phyloP scores from a whole-genome alignment of 208 protist species.

The Leishmania lainsoni region DNA sequence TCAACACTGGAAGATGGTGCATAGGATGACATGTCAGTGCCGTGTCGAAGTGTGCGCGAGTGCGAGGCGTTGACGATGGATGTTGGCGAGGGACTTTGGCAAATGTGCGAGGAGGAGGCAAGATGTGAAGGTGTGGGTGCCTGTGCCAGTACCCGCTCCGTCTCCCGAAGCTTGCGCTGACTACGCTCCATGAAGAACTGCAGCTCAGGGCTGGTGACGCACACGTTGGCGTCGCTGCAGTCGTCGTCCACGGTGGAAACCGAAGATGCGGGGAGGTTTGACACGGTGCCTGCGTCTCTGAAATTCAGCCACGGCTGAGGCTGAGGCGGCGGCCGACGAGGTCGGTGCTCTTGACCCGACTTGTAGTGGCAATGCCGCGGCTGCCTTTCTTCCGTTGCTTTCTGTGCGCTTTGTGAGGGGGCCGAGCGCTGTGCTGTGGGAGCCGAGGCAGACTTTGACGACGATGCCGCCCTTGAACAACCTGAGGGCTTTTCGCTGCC shows the following conservation, averaged over 20 bases:
- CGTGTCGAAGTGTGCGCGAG: not conserved
- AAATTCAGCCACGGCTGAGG: not conserved
- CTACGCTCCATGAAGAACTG: slow-evolving; percentile 70
- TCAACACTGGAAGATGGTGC: not conserved
- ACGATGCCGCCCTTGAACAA: not conserved
- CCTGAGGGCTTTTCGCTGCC: not conserved
- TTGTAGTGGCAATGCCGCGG: not conserved
- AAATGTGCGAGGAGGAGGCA: not conserved
- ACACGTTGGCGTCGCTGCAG: slow-evolving; percentile 18
- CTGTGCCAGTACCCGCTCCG: slow-evolving; percentile 52
- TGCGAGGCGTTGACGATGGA: not conserved
- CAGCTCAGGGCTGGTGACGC: slow-evolving; percentile 58
- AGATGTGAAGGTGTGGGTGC: not conserved
- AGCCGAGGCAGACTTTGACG: not conserved
- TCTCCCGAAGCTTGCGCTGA: slow-evolving; percentile 67
- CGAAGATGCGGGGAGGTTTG: not conserved
- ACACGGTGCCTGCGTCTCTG: not conserved
- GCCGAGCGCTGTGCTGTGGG: not conserved
- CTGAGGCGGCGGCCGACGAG: slow-evolving; percentile 2
- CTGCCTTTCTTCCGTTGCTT: not conserved
- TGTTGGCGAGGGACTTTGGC: slow-evolving; percentile 1
- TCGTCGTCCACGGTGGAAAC: not conserved
- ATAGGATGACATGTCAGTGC: not conserved
- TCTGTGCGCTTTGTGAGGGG: not conserved
- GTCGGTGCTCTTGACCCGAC: not conserved